Evolutionary conservation across 352 stramenopile species (phyloP).

Genomic region (Pseudoperonospora humuli): DNA sequence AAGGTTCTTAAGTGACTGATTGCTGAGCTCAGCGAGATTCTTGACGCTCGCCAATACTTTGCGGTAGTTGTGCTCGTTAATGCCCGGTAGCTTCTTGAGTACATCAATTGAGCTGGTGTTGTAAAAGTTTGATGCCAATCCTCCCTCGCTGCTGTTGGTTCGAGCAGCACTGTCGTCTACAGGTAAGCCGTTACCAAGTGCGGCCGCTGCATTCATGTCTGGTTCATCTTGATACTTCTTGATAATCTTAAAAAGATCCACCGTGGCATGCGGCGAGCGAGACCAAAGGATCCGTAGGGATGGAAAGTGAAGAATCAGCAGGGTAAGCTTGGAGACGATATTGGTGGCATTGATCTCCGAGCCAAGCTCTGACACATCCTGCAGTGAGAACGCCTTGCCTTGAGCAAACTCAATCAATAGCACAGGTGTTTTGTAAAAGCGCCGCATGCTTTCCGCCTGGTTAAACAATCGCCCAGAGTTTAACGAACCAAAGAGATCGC

Average conservation of each 20-base stretch:
- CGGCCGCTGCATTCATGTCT: constrained; percentile 61
- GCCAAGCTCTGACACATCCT: constrained; percentile 85
- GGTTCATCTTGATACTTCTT: constrained; percentile 83
- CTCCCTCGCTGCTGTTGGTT: constrained; percentile 22
- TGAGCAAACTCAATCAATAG: constrained; percentile 95
- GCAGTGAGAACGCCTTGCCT: constrained; percentile 81
- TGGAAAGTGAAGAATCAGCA: constrained; percentile 93
- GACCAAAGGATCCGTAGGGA: constrained; percentile 94
- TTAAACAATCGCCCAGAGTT: constrained; percentile 94
- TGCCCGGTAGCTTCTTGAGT: constrained; percentile 92
- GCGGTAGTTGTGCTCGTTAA: constrained; percentile 91
- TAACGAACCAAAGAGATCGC: constrained; percentile 95
- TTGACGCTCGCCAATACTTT: constrained; percentile 62
- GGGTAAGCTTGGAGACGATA: constrained; percentile 92
- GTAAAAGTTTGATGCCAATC: constrained; percentile 44
- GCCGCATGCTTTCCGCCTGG: constrained; percentile 85
- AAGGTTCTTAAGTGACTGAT: constrained; percentile 54
- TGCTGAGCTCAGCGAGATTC: constrained; percentile 71
- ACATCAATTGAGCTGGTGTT: constrained; percentile 92
- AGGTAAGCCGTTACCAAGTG: constrained; percentile 42
- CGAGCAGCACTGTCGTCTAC: constrained; percentile 16
- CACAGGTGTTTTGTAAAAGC: constrained; percentile 83
- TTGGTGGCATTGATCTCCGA: constrained; percentile 89
- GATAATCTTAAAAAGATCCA: constrained; percentile 78
- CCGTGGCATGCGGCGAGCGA: constrained; percentile 85